Evolutionary conservation across 176 grass and related monocot species (phyloP).

Genomic region (Oryza coarctata): DNA sequence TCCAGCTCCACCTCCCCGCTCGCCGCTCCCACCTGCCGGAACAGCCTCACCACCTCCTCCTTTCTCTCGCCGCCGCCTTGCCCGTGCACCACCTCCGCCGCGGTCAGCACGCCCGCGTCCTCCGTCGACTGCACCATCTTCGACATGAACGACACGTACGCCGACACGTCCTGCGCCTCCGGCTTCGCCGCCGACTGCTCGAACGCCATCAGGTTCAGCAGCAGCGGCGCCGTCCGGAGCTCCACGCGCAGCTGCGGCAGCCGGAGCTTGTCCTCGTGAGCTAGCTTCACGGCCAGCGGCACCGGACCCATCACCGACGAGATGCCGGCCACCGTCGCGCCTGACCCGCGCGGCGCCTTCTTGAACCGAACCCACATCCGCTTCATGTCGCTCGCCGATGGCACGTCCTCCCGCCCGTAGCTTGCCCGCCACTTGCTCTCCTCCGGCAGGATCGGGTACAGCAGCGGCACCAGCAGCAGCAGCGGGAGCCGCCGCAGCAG

Average conservation of each 20-base stretch:
- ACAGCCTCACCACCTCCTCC: conserved; percentile 31
- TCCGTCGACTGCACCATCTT: conserved; percentile 50
- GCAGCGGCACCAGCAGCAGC: conserved; percentile 56
- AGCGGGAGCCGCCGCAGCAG: conserved; percentile 36
- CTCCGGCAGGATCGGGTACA: conserved; percentile 49
- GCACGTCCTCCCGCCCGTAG: conserved; percentile 37
- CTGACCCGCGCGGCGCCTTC: not conserved
- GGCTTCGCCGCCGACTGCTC: conserved; percentile 23
- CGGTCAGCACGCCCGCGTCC: conserved; percentile 39
- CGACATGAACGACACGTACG: conserved; percentile 56
- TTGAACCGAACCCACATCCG: conserved; percentile 49
- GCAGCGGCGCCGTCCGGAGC: conserved; percentile 46
- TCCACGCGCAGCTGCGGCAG: conserved; percentile 45
- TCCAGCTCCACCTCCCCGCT: conserved; percentile 39
- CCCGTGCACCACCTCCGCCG: conserved; percentile 46
- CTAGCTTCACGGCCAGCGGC: conserved; percentile 44
- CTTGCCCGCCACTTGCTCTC: conserved; percentile 43
- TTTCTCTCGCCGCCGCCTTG: conserved; percentile 24
- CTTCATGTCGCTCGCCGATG: conserved; percentile 55
- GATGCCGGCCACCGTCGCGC: not conserved
- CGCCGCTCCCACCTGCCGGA: conserved; percentile 32
- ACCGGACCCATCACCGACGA: conserved; percentile 38
- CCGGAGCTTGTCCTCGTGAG: conserved; percentile 36
- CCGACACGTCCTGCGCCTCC: conserved; percentile 28
- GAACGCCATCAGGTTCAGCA: conserved; percentile 58